Evolutionary conservation across 2,329 filamentous ascomycete genomes (phyloP), one percentile per base, ranked within the genome.

Genomic region (Curvularia sp.): DNA sequence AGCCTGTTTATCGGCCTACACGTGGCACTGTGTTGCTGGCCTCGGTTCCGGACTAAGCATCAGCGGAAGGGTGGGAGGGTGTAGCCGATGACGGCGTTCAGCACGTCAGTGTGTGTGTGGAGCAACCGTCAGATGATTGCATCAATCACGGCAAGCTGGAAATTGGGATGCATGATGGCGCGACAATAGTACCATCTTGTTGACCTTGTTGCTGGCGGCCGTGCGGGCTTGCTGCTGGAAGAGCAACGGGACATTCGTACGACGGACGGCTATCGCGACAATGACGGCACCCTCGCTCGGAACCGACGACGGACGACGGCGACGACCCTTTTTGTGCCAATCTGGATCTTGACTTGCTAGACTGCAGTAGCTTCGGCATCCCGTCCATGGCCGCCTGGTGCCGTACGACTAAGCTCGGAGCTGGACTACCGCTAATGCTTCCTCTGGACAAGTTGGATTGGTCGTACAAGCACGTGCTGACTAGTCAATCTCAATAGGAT

Each of bases 401-500:
- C 52, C 46, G 41, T 25, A 39, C 32, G 23, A 28, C 34, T 25
- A 47, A 36, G 42, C 34, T 49, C 47, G 56, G 53, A 30, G 43
- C 54, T 52, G 42, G 25, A 45, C 12, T 38, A 6, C 32, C 49
- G 46, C 15, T 36, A 18, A 13, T 34, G 45, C 30, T 52, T 51
- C 36, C 19, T 13, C 47, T 19, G 41, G 28, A 53, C 41, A 21
- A 53, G 49, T 47, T 25, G 46, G 12, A 38, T 39, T 39, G 21
- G 42, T 27, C 23, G 23, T 53, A 42, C 30, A 47, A 39, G 43
- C 47, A 25, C 69, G 70, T 71, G 73, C 73, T 74, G 51, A 75
- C 69, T 19, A 60, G 27, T 55, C 18, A 30, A 21, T 53, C 39
- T 46, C 39, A 42, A 45, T 74, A 96, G 92, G 93, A 97, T 98